These are phyloP conservation scores for Penicillium nordicum DNA, from an alignment of 2,329 filamentous ascomycete species.

Conservation along the genomic window DNA sequence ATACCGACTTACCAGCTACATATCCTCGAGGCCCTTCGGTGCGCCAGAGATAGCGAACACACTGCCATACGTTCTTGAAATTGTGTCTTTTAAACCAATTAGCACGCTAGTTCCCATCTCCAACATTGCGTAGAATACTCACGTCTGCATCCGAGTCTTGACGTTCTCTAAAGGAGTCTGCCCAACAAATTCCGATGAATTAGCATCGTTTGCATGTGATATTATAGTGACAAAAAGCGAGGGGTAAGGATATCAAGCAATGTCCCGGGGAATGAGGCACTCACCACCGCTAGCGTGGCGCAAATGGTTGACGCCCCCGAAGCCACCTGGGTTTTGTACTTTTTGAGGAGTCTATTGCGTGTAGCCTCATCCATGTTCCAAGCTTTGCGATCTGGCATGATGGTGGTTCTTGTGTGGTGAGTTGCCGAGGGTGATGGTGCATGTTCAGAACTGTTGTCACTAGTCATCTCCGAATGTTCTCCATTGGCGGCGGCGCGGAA, in stretches of 20 bases:
- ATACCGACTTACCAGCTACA: constrained; percentile 41
- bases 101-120: constrained; percentile 1
- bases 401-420: constrained; percentile 32
- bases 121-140: constrained; percentile 16
- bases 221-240: neutral
- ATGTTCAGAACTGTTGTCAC: constrained; percentile 41
- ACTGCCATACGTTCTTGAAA: constrained; percentile 43
- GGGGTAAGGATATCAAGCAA: neutral
- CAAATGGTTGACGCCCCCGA: constrained; percentile 45
- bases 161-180: constrained; percentile 49
- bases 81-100: constrained; percentile 36
- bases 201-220: constrained; percentile 5
- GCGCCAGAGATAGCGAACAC: constrained; percentile 45
- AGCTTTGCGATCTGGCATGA: constrained; percentile 31
- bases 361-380: constrained; percentile 41
- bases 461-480: constrained; percentile 36
- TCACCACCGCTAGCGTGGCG: constrained; percentile 46
- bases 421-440: constrained; percentile 35
- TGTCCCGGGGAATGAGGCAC: constrained; percentile 11
- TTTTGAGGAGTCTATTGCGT: constrained; percentile 44
- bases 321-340: constrained; percentile 47
- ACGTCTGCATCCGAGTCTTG: constrained; percentile 52
- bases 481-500: constrained; percentile 23
- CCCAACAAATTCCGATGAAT: neutral
- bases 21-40: constrained; percentile 48